Evolutionary conservation across 1,139 yeast genomes (phyloP).

Genomic region (Yamadazyma jaroonii): DNA sequence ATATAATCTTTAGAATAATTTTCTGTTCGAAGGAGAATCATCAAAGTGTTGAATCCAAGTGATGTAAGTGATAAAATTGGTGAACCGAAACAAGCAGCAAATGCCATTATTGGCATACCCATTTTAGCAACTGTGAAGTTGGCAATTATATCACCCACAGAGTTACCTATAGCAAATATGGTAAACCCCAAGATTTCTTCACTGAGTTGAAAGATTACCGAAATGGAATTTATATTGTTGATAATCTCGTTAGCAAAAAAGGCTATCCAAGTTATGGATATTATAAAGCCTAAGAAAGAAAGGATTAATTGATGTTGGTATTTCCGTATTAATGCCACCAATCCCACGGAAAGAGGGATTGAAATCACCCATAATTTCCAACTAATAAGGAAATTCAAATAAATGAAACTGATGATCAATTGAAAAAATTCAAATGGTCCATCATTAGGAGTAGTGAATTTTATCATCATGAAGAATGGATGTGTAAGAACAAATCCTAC

Average conservation of each 20-base stretch:
- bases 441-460: slow-evolving; percentile 11
- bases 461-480: slow-evolving; percentile 8
- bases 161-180: slow-evolving; percentile 88
- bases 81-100: slow-evolving; percentile 94
- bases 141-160: slow-evolving; percentile 84
- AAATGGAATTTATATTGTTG: slow-evolving; percentile 59
- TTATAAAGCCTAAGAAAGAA: slow-evolving; percentile 59
- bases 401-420: slow-evolving; percentile 6
- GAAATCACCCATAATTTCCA: neutral
- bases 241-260: slow-evolving; percentile 77
- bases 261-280: slow-evolving; percentile 73
- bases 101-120: slow-evolving; percentile 91
- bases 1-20: slow-evolving; percentile 10
- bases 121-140: slow-evolving; percentile 78
- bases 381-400: slow-evolving; percentile 7
- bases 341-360: slow-evolving; percentile 2
- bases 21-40: slow-evolving; percentile 34
- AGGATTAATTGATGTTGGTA: slow-evolving; percentile 8
- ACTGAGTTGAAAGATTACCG: slow-evolving; percentile 59
- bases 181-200: slow-evolving; percentile 84
- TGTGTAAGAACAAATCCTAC: slow-evolving; percentile 6
- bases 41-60: slow-evolving; percentile 57
- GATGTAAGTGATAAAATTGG: slow-evolving; percentile 59
- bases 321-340: slow-evolving; percentile 2
- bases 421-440: slow-evolving; percentile 2